Evolutionary conservation across 2,329 filamentous ascomycete genomes (phyloP), one percentile per base, ranked within the genome.

Genomic region (Capronia americana): DNA sequence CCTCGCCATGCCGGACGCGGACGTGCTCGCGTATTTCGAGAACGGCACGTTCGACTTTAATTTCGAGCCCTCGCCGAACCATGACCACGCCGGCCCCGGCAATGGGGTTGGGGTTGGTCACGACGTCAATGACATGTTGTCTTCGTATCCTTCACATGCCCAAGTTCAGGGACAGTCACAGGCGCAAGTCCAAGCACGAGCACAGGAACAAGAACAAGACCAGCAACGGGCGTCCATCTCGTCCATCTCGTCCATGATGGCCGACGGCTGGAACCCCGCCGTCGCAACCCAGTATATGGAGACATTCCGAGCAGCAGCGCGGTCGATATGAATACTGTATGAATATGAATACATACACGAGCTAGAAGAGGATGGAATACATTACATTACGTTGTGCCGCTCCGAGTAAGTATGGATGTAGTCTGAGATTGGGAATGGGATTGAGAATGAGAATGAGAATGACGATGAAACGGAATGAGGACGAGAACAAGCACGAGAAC

Each of bases 1-100:
- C 38, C 61, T 68, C 28, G 63, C 63, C 51, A 54, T 68, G 50
- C 54, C 60, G 23, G 66, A 65, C 23, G 60, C 59, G 12, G 63
- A 62, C 26, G 38, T 59, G 28, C 34, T 64, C 51, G 65, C 46
- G 3, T 63, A 62, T n/a, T 64, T 67, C 30, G 61, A 61, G 17
- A 59, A 54, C 50, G 54, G 55, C 34, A 30, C 55, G 30, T 60
- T 62, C 10, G 63, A 32, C 28, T 55, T 55, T 14, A 55, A 61
- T n/a, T 62, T 65, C 23, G 57, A 60, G 12, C 63, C 58, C 10
- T 62, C 63, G 23, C 58, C 63, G 5, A 41, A 57, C 32, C 30
- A 62, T 26, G 62, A 64, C 14, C 41, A 44, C 38, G 17, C 38
- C 14, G 12, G 34, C 3, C 11, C 12, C 12, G 34, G 34, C 4